Evolutionary conservation across 2,329 filamentous ascomycete genomes (phyloP).

Genomic region (Rhynchosporium graminicola): DNA sequence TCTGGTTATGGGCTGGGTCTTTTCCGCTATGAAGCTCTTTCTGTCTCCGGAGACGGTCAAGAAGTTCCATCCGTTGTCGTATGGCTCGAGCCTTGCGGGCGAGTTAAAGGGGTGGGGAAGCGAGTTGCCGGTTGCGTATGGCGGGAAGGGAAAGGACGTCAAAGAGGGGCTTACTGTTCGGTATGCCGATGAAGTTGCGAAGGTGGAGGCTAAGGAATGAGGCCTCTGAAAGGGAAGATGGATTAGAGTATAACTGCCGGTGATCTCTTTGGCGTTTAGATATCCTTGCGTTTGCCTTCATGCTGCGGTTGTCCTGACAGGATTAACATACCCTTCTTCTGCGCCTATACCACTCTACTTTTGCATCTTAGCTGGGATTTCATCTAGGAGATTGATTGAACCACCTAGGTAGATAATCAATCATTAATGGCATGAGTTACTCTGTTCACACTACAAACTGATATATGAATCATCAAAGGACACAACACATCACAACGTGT

Average conservation of each 20-base stretch:
- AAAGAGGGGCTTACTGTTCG: slow-evolving; percentile 39
- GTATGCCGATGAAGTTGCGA: slow-evolving; percentile 29
- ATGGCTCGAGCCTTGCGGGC: slow-evolving; percentile 67
- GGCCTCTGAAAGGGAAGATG: neutral
- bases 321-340: slow-evolving; percentile 1
- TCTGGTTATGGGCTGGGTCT: slow-evolving; percentile 86
- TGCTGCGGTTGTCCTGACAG: neutral
- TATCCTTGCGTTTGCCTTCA: neutral
- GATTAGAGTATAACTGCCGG: neutral
- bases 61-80: slow-evolving; percentile 78
- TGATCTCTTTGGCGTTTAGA: slow-evolving; percentile 9
- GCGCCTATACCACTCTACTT: neutral
- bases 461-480: too few species aligned
- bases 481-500: too few species aligned
- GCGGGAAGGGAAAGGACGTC: slow-evolving; percentile 63
- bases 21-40: slow-evolving; percentile 73
- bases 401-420: too few species aligned
- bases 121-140: slow-evolving; percentile 74
- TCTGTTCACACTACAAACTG: too few species aligned
- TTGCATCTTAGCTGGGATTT: neutral
- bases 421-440: too few species aligned
- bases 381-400: too few species aligned
- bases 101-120: slow-evolving; percentile 60
- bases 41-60: slow-evolving; percentile 71
- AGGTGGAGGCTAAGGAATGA: neutral